Percentiles rank a stretch among this genome's conserved stretches.
phyloP scores from a whole-genome alignment of 2,329 filamentous ascomycete genomes.

The Phaeomoniella chlamydospora region DNA sequence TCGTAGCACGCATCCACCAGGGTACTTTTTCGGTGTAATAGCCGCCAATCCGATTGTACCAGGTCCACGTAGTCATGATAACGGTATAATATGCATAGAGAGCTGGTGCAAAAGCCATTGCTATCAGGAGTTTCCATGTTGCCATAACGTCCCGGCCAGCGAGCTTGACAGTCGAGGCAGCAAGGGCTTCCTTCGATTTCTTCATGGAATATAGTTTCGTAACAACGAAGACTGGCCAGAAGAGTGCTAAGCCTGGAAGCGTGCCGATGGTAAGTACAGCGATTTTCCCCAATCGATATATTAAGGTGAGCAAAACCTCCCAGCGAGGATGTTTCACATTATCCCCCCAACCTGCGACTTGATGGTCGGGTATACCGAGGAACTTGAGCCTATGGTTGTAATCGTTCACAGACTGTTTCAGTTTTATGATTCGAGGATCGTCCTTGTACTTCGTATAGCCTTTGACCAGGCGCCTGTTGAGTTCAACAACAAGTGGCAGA shows the following conservation, averaged over 20 bases:
- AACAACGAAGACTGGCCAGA: constrained; percentile 74
- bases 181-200: constrained; percentile 72
- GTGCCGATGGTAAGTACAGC: constrained; percentile 63
- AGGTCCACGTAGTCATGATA: constrained; percentile 61
- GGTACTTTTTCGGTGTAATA: constrained; percentile 66
- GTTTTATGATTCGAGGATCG: constrained; percentile 63
- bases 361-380: constrained; percentile 80
- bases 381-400: constrained; percentile 83
- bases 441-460: constrained; percentile 90
- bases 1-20: constrained; percentile 54
- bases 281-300: constrained; percentile 71
- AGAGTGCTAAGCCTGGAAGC: constrained; percentile 73
- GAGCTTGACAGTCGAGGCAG: constrained; percentile 77
- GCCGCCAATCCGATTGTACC: constrained; percentile 71
- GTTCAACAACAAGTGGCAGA: constrained; percentile 79
- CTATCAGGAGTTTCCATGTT: constrained; percentile 87
- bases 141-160: constrained; percentile 81
- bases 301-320: constrained; percentile 59
- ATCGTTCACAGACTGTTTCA: constrained; percentile 60
- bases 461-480: constrained; percentile 80
- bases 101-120: constrained; percentile 65
- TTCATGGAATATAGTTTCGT: constrained; percentile 69
- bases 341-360: constrained; percentile 57
- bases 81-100: constrained; percentile 72
- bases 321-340: constrained; percentile 60